Base-by-base conservation (phyloP, 176 grass and related monocot species). In the Oryza brachyantha region DNA sequence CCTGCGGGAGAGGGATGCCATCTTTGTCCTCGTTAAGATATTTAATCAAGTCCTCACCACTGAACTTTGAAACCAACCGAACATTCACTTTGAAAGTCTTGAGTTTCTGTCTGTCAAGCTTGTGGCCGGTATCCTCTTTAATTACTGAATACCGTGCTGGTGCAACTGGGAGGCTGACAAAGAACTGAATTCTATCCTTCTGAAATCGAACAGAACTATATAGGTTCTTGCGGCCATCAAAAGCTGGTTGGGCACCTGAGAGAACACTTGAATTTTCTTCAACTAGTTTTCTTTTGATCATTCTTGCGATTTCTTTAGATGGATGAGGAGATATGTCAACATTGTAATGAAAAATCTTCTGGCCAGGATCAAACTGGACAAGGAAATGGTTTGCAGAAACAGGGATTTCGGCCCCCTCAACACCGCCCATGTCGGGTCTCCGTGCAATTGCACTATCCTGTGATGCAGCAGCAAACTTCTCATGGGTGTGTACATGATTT, bases 231-330 rank as follows among this genome's bases (percentile, higher is more conserved):
- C 94, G 84, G 45, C 94, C 91, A 82, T 97, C 94, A 37, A 94
- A 97, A 68, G 90, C 91, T 1, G 91, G 89, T 72, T 90, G 43
- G 12, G 79, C 64, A 35, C 86, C 89, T 0, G 79, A 91, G 43
- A 97, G 80, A 41, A 86, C 54, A 46, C 80, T 84, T 1, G 87
- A 85, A 71, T 97, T 91, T 68, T 92, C 94, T 64, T 94, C 79
- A 35, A 97, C 89, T 61, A 97, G 66, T 62, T 97, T 97, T 17
- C 84, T 86, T 81, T 97, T 97, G 40, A 97, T 94, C 67, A 97
- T 84, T 66, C 94, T 77, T 27, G 94, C 91, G 13, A 79, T 90
- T 90, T 97, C 94, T 76, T 92, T 97, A 0, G 94, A 92, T 2
- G 94, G 86, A 28, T 66, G 89, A 6, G 94, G 94, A 75, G 79